phyloP scores from a whole-genome alignment of 2,329 filamentous ascomycete species.

The Penicillium sp. region DNA sequence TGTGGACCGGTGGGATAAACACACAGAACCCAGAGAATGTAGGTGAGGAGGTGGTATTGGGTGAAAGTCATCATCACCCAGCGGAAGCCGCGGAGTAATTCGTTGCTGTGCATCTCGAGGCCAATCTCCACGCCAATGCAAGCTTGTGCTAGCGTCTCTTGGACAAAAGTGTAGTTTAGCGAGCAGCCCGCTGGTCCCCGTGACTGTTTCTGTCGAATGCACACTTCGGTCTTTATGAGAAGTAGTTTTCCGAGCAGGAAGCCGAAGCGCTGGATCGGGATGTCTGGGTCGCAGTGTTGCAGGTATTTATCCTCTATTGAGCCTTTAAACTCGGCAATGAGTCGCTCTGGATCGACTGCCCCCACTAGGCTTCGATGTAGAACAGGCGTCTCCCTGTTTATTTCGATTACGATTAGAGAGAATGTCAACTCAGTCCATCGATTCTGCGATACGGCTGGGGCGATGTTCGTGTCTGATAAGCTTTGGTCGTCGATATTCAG shows the following conservation, averaged over 20 bases:
- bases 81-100: conserved; percentile 39
- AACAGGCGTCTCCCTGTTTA: conserved; percentile 43
- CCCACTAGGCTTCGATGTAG: not conserved
- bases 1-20: conserved; percentile 37
- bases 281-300: conserved; percentile 53
- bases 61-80: conserved; percentile 46
- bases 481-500: conserved; percentile 57
- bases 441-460: conserved; percentile 48
- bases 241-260: conserved; percentile 31
- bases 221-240: conserved; percentile 39
- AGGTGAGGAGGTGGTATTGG: conserved; percentile 48
- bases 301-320: conserved; percentile 52
- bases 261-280: conserved; percentile 47
- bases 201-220: conserved; percentile 30
- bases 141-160: conserved; percentile 39
- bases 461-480: conserved; percentile 50
- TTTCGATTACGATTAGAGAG: conserved; percentile 54
- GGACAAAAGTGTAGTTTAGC: conserved; percentile 24
- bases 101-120: conserved; percentile 35
- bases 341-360: conserved; percentile 28
- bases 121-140: conserved; percentile 37
- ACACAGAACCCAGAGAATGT: conserved; percentile 48
- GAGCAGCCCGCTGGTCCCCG: conserved; percentile 13
- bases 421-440: conserved; percentile 62
- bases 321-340: conserved; percentile 47